These are phyloP conservation scores for Penicillium sp. DNA, from an alignment of 2,329 filamentous ascomycete species.

Conservation along the genomic window DNA sequence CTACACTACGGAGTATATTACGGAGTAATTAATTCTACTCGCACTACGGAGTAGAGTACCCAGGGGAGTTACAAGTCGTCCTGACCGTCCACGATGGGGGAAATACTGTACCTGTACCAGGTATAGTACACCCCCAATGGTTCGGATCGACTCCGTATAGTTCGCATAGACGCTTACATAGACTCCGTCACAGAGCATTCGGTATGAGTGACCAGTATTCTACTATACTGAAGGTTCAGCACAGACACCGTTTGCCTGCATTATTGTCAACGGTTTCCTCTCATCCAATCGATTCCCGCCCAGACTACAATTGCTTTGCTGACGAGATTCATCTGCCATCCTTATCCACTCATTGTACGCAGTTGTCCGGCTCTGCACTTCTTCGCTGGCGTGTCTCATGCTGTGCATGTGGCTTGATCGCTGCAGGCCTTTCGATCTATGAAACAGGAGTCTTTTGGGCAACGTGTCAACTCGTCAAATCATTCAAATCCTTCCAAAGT, in stretches of 20 bases:
- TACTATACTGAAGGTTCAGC: neutral
- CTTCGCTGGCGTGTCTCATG: neutral
- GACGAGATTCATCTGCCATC: conserved; percentile 1
- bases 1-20: neutral
- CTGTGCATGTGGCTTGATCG: neutral
- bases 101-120: neutral
- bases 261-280: neutral
- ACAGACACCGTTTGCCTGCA: conserved; percentile 20
- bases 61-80: no score
- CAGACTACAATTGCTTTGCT: conserved; percentile 6
- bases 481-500: no score
- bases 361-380: no score
- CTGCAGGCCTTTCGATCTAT: neutral
- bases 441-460: neutral
- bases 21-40: no score
- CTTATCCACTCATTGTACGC: conserved; percentile 14
- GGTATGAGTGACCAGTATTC: neutral
- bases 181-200: no score
- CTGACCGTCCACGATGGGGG: no score
- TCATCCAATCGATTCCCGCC: conserved; percentile 20
- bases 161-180: no score
- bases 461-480: no score
- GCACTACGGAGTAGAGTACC: no score
- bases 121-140: neutral
- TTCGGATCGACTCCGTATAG: neutral